A percentile compares a stretch with the other conserved stretches of the same genome.
Evolutionary conservation across 2,329 filamentous ascomycete genomes (phyloP).

Genomic region (Tetracladium maxilliforme): DNA sequence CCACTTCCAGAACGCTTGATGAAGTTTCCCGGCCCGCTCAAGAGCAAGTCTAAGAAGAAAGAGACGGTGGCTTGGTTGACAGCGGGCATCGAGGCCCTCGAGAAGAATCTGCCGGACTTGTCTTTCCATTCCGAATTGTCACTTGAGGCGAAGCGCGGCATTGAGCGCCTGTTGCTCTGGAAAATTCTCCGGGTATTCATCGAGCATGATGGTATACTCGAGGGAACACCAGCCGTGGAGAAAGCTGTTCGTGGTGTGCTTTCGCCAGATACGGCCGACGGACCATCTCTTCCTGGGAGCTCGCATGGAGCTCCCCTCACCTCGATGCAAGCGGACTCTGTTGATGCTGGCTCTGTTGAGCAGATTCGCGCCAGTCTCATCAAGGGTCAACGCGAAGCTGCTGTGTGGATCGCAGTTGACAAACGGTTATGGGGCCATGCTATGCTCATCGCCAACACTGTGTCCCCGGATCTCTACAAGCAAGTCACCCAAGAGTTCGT

Average conservation of each 20-base stretch:
- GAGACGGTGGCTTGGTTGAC: slow-evolving; percentile 72
- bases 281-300: slow-evolving; percentile 21
- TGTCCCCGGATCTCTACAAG: slow-evolving; percentile 76
- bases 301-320: slow-evolving; percentile 15
- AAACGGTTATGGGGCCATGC: slow-evolving; percentile 94
- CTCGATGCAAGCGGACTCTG: slow-evolving; percentile 46
- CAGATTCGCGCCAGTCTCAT: slow-evolving; percentile 61
- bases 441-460: slow-evolving; percentile 66
- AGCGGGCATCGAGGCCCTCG: slow-evolving; percentile 59
- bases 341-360: slow-evolving; percentile 55
- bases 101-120: slow-evolving; percentile 37
- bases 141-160: slow-evolving; percentile 52
- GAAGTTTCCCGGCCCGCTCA: slow-evolving; percentile 82
- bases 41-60: slow-evolving; percentile 89
- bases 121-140: slow-evolving; percentile 26
- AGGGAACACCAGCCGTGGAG: slow-evolving; percentile 57
- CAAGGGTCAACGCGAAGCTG: slow-evolving; percentile 73
- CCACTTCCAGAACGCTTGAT: slow-evolving; percentile 57
- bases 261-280: slow-evolving; percentile 35
- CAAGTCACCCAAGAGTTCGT: slow-evolving; percentile 93
- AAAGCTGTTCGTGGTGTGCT: slow-evolving; percentile 64
- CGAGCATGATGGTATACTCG: slow-evolving; percentile 72
- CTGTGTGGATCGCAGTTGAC: slow-evolving; percentile 86
- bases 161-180: slow-evolving; percentile 77
- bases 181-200: slow-evolving; percentile 71